A percentile compares a stretch with the other conserved stretches of the same genome.
Conservation (phyloP, 1,284 basidiomycete species). For the Ganoderma sp. region DNA sequence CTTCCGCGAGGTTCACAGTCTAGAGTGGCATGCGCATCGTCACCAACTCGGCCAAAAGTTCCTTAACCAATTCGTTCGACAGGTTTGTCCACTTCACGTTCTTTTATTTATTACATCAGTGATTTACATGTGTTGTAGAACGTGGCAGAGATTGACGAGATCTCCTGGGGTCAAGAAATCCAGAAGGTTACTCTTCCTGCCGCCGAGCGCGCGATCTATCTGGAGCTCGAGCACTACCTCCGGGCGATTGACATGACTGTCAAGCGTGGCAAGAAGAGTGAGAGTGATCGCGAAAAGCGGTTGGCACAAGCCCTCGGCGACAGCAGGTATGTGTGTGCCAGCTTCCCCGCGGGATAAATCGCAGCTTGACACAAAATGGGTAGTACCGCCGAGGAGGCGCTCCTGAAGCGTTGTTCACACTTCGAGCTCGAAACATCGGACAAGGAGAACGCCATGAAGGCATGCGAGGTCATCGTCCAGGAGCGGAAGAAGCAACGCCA, state of each 20-base stretch:
- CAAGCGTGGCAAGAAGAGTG: constrained; percentile 83
- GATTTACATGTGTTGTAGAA: constrained; percentile 58
- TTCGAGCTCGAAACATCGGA: constrained; percentile 84
- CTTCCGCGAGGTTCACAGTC: constrained; percentile 91
- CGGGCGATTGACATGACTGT: constrained; percentile 89
- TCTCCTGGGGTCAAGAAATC: constrained; percentile 77
- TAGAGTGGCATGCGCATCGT: constrained; percentile 91
- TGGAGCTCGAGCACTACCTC: constrained; percentile 93
- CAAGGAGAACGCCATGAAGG: constrained; percentile 82
- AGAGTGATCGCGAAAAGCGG: constrained; percentile 90
- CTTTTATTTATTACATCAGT: too few species aligned
- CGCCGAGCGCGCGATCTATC: constrained; percentile 92
- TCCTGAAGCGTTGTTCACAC: constrained; percentile 92
- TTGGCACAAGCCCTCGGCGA: constrained; percentile 88
- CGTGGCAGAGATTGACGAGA: constrained; percentile 96
- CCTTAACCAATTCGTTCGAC: constrained; percentile 84
- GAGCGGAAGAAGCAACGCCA: constrained; percentile 82
- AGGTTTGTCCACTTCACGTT: constrained; percentile 53
- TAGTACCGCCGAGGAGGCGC: constrained; percentile 87
- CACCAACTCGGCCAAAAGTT: constrained; percentile 86
- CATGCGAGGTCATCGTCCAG: constrained; percentile 88
- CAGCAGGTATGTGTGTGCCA: constrained; percentile 66
- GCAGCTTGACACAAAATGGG: constrained; percentile 3
- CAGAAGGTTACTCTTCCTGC: constrained; percentile 82
- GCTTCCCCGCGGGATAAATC: not conserved